Evolutionary conservation across 129 eudicot species (phyloP), one percentile per base, ranked within the genome.

Genomic region (Flaveria sonorensis): DNA sequence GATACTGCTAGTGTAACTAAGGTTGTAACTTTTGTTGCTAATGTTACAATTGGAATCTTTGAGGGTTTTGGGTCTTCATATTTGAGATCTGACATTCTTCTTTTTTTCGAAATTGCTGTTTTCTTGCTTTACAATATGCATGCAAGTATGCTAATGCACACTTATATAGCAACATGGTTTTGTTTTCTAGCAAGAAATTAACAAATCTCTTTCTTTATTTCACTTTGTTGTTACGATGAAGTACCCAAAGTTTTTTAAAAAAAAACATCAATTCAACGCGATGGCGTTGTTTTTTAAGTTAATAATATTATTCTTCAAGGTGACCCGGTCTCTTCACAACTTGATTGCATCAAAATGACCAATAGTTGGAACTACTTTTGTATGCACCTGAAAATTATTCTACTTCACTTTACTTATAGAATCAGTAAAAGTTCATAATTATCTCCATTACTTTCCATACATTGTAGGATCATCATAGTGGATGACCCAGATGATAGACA

Each of bases 41-140:
- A 71, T 24, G 76, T 28, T 30, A 48, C 47, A 71, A 52, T 52
- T 24, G 76, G 76, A 6, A 71, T 16, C 76, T 71, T 71, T 5
- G 74, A 48, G 48, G 47, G 23, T 36, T 71, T 48, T 28, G 16
- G 30, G 11, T 52, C 30, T 24, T 51, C 43, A 20, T 71, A 50
- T 24, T 28, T 51, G 46, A 71, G 6, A 18, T 52, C 76, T 28
- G 65, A 53, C 76, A 71, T 71, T 24, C 32, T 66, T 39, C 51
- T 39, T 66, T 39, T 66, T 52, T 18, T 66, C 42, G 18, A 14
- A 15, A 13, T 63, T 63, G 46, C 20, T 63, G 45, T 63, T 63
- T 63, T 15, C 12, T 63, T 15, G 39, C 16, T 66, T 39, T 66
- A 52, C 51, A 66, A 40, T 66, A 40, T 39, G 4, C 71, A 66